These are phyloP conservation scores for Diaporthe humulicola DNA, from an alignment of 2,329 filamentous ascomycete species.

Conservation along the genomic window DNA sequence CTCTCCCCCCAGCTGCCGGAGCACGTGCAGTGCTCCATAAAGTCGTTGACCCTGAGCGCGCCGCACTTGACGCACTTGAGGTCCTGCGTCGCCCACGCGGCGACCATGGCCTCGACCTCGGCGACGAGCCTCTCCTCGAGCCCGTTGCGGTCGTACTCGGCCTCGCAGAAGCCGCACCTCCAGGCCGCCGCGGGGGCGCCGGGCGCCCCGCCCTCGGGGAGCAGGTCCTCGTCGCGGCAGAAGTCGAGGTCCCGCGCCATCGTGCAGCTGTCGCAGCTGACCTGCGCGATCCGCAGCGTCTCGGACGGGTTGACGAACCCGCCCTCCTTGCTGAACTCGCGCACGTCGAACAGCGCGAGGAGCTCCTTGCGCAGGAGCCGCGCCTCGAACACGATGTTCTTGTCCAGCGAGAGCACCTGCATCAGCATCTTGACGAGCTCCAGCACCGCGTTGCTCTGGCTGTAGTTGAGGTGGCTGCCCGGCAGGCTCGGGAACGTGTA, in stretches of 20 bases:
- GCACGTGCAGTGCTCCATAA: conserved; percentile 97
- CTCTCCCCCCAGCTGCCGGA: conserved; percentile 86
- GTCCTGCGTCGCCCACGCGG: conserved; percentile 91
- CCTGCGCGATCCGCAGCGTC: conserved; percentile 77
- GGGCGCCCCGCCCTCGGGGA: conserved; percentile 58
- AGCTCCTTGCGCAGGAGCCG: conserved; percentile 90
- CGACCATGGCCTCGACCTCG: conserved; percentile 79
- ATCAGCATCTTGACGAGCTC: conserved; percentile 94
- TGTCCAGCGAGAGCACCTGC: conserved; percentile 92
- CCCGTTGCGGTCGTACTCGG: conserved; percentile 80
- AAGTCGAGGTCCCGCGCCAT: conserved; percentile 90
- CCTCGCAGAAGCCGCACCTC: conserved; percentile 82
- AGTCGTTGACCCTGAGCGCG: conserved; percentile 87
- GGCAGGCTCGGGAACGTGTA: conserved; percentile 88
- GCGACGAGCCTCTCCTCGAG: conserved; percentile 88
- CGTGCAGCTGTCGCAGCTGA: conserved; percentile 93
- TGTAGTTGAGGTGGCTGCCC: conserved; percentile 69
- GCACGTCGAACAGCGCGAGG: conserved; percentile 89
- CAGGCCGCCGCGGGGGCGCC: conserved; percentile 61
- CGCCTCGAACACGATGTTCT: conserved; percentile 89
- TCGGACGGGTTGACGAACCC: conserved; percentile 88
- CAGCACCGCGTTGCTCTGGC: conserved; percentile 76
- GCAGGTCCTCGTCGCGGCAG: conserved; percentile 87
- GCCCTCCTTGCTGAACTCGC: conserved; percentile 92
- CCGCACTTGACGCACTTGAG: conserved; percentile 81